phyloP scores from a whole-genome alignment of 1,284 basidiomycete genomes.

The Sphagnurus paluster region DNA sequence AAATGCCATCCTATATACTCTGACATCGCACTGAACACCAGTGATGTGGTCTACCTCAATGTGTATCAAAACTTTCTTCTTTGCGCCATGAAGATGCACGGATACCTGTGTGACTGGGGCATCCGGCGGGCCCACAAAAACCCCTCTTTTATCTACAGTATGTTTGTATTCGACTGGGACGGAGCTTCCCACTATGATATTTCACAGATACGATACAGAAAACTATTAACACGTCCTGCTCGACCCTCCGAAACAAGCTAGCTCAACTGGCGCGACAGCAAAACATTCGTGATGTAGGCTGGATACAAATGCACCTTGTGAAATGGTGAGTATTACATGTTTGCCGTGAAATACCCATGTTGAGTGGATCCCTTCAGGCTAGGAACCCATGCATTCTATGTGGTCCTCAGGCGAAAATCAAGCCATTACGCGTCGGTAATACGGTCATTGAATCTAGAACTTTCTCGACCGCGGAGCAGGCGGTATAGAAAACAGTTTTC shows the following conservation, averaged over 20 bases:
- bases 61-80: slow-evolving; percentile 88
- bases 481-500: slow-evolving; percentile 44
- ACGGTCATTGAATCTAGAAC: slow-evolving; percentile 48
- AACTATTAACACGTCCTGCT: slow-evolving; percentile 56
- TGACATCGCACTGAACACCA: slow-evolving; percentile 74
- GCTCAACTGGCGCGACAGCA: neutral
- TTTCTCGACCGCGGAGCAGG: slow-evolving; percentile 45
- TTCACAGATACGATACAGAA: slow-evolving; percentile 57
- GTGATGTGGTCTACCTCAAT: slow-evolving; percentile 70
- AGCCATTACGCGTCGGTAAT: slow-evolving; percentile 49
- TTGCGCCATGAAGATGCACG: slow-evolving; percentile 86
- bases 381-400: slow-evolving; percentile 76
- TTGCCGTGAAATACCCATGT: neutral
- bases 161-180: slow-evolving; percentile 21
- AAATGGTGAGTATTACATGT: slow-evolving; percentile 54
- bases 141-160: slow-evolving; percentile 54
- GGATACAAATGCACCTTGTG: slow-evolving; percentile 52
- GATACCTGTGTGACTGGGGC: slow-evolving; percentile 73
- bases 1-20: slow-evolving; percentile 75
- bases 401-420: slow-evolving; percentile 59
- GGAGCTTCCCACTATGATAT: neutral
- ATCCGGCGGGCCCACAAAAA: slow-evolving; percentile 43
- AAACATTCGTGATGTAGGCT: slow-evolving; percentile 35
- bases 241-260: slow-evolving; percentile 50
- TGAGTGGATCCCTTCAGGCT: slow-evolving; percentile 55